phyloP scores from a whole-genome alignment of 106 monocot species.

The Dendrobium huoshanense region DNA sequence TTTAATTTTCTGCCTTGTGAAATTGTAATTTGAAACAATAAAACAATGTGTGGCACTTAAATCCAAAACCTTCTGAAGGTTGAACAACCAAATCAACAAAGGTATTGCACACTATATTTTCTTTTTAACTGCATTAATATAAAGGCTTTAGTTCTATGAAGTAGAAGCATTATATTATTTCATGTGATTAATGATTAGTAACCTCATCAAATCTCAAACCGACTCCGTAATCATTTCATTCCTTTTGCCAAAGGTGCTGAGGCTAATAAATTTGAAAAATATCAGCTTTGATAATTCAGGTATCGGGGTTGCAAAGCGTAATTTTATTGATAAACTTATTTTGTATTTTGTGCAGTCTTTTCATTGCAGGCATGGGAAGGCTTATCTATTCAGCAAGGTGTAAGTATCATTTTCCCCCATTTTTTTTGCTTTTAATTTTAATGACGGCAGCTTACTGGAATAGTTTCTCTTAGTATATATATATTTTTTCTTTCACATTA shows the following conservation, averaged over 20 bases:
- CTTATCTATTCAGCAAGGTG: conserved; percentile 71
- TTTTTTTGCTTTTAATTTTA: background rate
- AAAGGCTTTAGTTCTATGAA: background rate
- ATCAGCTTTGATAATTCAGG: background rate
- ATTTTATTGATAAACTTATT: background rate
- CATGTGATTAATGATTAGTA: background rate
- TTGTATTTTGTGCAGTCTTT: conserved; percentile 38
- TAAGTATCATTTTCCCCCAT: conserved; percentile 21
- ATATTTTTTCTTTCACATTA: background rate
- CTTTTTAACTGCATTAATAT: background rate
- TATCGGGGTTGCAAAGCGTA: background rate
- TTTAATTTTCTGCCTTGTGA: background rate
- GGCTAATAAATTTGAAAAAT: background rate
- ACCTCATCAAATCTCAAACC: no score
- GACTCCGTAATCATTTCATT: background rate
- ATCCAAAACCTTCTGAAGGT: background rate
- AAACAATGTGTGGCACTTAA: background rate
- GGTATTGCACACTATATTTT: background rate
- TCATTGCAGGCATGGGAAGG: conserved; percentile 71
- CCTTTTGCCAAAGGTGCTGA: background rate
- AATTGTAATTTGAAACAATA: background rate
- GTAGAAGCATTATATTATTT: background rate
- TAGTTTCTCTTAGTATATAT: background rate
- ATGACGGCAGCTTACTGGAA: background rate
- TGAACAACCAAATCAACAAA: background rate